These are phyloP conservation scores for Begonia masoniana DNA, from an alignment of 306 rosid genomes.

Conservation along the genomic window DNA sequence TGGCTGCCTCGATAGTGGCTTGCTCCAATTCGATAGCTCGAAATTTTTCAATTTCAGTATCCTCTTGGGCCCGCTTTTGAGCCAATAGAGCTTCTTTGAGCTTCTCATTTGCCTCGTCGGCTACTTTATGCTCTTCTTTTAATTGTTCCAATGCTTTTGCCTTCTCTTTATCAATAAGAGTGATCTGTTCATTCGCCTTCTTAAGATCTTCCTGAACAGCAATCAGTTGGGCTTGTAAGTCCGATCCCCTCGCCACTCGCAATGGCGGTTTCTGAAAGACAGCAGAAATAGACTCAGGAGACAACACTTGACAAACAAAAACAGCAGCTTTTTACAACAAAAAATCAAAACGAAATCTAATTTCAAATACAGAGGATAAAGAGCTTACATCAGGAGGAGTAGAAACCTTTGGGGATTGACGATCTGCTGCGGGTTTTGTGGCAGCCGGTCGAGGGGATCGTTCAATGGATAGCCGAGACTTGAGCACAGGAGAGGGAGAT, in stretches of 20 bases:
- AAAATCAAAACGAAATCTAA: not conserved
- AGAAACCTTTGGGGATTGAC: slow-evolving; percentile 51
- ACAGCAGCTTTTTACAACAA: not conserved
- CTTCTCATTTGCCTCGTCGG: slow-evolving; percentile 77
- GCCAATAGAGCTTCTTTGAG: slow-evolving; percentile 82
- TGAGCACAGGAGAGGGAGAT: slow-evolving; percentile 63
- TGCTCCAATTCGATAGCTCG: slow-evolving; percentile 93
- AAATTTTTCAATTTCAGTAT: slow-evolving; percentile 90
- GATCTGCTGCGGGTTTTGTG: slow-evolving; percentile 47
- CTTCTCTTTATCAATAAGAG: slow-evolving; percentile 63
- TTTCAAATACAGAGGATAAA: slow-evolving; percentile 4
- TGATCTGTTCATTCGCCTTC: slow-evolving; percentile 73
- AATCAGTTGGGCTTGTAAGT: slow-evolving; percentile 55
- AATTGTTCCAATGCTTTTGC: slow-evolving; percentile 52
- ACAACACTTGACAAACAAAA: not conserved
- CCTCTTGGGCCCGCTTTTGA: slow-evolving; percentile 74
- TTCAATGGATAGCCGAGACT: slow-evolving; percentile 57
- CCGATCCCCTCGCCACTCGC: slow-evolving; percentile 50
- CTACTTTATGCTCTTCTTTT: slow-evolving; percentile 62
- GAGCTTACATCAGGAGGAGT: slow-evolving; percentile 73
- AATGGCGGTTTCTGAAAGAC: slow-evolving; percentile 52
- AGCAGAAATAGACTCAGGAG: not conserved
- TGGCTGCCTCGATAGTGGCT: slow-evolving; percentile 76
- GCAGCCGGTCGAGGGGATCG: slow-evolving; percentile 58
- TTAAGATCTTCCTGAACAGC: slow-evolving; percentile 72